Percentiles rank a stretch among this genome's conserved stretches.
Evolutionary conservation across 2,329 filamentous ascomycete genomes (phyloP).

Genomic region (Diplodia intermedia): DNA sequence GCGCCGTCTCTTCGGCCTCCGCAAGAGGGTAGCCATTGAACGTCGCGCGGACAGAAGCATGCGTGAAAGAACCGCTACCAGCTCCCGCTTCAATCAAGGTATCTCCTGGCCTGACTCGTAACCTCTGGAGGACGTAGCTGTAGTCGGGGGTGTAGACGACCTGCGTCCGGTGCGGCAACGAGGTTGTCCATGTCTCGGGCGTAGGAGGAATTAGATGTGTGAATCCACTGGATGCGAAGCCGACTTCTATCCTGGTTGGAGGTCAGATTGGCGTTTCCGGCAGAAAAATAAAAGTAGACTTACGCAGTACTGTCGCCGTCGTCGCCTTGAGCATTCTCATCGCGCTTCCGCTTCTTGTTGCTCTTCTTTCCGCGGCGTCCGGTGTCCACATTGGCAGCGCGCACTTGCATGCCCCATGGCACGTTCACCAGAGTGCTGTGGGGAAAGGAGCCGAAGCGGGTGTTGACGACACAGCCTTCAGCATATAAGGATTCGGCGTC

Average conservation of each 20-base stretch:
- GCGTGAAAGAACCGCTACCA: constrained; percentile 83
- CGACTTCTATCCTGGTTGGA: constrained; percentile 40
- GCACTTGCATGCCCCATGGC: constrained; percentile 90
- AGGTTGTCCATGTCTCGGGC: constrained; percentile 82
- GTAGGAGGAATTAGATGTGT: constrained; percentile 80
- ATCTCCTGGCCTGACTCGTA: constrained; percentile 75
- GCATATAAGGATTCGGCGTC: constrained; percentile 49
- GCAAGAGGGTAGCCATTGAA: constrained; percentile 70
- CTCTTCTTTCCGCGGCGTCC: constrained; percentile 79
- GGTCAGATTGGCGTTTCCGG: not conserved
- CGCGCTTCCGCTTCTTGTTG: constrained; percentile 57
- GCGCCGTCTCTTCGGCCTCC: constrained; percentile 37
- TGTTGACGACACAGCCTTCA: constrained; percentile 71
- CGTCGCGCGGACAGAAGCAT: constrained; percentile 76
- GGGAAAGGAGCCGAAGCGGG: constrained; percentile 81
- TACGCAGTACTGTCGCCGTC: constrained; percentile 42
- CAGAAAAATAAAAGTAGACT: not conserved
- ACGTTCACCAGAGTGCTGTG: constrained; percentile 66
- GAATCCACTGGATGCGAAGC: constrained; percentile 70
- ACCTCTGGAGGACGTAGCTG: constrained; percentile 80
- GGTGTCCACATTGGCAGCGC: constrained; percentile 88
- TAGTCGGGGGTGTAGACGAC: constrained; percentile 89
- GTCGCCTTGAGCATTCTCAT: constrained; percentile 44
- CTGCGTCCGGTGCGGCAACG: constrained; percentile 80
- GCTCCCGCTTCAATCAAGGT: constrained; percentile 81